Conservation (phyloP, 2,329 filamentous ascomycete species). For the Penicillium brevicompactum region DNA sequence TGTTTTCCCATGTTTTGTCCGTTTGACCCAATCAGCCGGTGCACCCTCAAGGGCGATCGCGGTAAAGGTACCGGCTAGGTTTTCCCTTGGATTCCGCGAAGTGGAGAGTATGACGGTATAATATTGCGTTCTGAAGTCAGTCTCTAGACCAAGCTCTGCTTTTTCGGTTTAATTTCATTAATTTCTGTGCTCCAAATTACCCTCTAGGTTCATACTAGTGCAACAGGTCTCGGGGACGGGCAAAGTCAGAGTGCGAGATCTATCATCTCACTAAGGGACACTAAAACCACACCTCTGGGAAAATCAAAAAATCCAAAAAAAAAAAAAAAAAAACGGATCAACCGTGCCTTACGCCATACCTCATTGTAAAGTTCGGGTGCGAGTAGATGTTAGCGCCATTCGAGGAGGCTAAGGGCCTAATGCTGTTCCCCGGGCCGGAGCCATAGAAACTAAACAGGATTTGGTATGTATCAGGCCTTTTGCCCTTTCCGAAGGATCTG, state of each 20-base stretch:
- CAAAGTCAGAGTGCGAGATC: constrained; percentile 32
- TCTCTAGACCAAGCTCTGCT: background rate
- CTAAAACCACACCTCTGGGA: constrained; percentile 39
- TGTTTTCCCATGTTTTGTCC: background rate
- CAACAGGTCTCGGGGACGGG: constrained; percentile 23
- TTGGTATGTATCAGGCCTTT: constrained; percentile 13
- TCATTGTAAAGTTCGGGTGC: constrained; percentile 1
- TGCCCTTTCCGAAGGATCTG: constrained; percentile 13
- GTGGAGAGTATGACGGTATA: constrained; percentile 8
- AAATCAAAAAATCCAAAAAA: background rate
- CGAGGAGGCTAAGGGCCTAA: constrained; percentile 24
- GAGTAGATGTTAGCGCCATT: constrained; percentile 31
- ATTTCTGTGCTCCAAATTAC: background rate
- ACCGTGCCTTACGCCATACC: constrained; percentile 32
- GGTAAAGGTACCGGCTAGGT: constrained; percentile 3
- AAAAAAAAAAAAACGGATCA: constrained; percentile 30
- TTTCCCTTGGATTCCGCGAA: background rate
- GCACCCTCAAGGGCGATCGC: background rate
- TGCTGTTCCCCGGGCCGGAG: constrained; percentile 39
- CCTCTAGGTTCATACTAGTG: constrained; percentile 11
- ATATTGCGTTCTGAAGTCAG: background rate
- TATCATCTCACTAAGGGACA: constrained; percentile 40
- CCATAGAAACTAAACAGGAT: constrained; percentile 15
- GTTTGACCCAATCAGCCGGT: constrained; percentile 7
- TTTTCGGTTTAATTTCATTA: constrained; percentile 12